Base-by-base conservation (phyloP, 495 filamentous ascomycete species). In the Paragyromitra xinjiangensis region DNA sequence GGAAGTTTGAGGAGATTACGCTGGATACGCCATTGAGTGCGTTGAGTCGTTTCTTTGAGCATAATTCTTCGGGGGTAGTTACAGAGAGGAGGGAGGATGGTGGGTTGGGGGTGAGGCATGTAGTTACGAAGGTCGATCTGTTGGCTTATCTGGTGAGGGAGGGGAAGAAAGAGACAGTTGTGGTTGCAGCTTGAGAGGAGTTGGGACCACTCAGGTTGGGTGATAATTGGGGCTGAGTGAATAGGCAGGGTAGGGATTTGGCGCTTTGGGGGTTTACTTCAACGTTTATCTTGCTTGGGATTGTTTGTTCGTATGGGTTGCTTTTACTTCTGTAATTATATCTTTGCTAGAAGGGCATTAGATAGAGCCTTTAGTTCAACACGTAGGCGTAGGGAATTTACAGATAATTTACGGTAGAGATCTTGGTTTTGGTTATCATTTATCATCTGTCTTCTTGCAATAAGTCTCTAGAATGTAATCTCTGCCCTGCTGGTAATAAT, bases 121-220 rank as follows among this genome's bases (percentile, higher is more conserved):
- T 99, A 8, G 95, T 94, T 3, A 98, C 95, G 39, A 99, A 99
- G 88, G 95, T 99, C 19, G 95, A 99, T 86, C 83, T 99, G 78
- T 84, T 99, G 80, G 90, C 90, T n/a, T 99, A 92, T 90, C 87
- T 99, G 88, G 89, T 98, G 19, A 95, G 90, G 86, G 89, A 92
- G 81, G 86, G 84, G 39, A 87, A 87, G 77, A 82, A 82, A 73
- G 77, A 78, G 42, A 70, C 45, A 4, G 65, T 45, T 2, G 42
- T 48, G 7, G 48, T 53, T 26, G 72, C 8, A 7, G 64, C 48
- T 1, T 55, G 29, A 34, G 55, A 34, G 34, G 34, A 34, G 34
- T 11, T 37, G 8, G 22, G 55, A 11, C 11, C 4, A 11, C 11
- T 34, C 34, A 6, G 12, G 55, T 55, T 26, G 8, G 2, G 16